Evolutionary conservation across 495 filamentous ascomycete genomes (phyloP).

Genomic region (Ascobolus immersus): DNA sequence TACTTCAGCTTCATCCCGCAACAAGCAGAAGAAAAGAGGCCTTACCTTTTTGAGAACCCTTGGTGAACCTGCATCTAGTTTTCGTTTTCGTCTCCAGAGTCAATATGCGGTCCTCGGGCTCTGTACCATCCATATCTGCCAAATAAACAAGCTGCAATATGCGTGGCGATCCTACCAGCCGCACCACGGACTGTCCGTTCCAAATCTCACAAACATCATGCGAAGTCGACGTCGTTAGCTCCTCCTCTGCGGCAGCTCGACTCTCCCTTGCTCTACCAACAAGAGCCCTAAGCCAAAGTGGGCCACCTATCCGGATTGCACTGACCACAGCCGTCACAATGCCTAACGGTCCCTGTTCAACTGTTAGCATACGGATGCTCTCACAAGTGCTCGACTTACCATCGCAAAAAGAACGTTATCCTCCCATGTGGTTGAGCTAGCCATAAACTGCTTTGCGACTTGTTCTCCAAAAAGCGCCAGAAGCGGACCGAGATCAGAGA

Average conservation of each 20-base stretch:
- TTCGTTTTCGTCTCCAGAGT: no score
- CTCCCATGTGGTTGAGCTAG: slow-evolving; percentile 22
- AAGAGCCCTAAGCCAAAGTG: slow-evolving; percentile 25
- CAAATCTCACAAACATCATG: slow-evolving; percentile 12
- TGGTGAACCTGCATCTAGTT: no score
- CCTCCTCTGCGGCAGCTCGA: slow-evolving; percentile 11
- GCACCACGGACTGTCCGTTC: slow-evolving; percentile 9
- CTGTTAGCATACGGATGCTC: no score
- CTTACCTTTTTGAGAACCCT: neutral
- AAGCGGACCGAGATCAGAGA: slow-evolving; percentile 9
- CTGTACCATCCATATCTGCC: neutral
- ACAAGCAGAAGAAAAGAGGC: no score
- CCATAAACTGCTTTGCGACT: slow-evolving; percentile 32
- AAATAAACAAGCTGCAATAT: slow-evolving; percentile 5
- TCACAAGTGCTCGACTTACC: no score
- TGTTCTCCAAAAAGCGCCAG: slow-evolving; percentile 21
- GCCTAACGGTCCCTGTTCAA: slow-evolving; percentile 27
- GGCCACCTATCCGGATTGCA: slow-evolving; percentile 28
- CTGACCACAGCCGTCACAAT: slow-evolving; percentile 29
- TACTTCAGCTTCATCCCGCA: no score
- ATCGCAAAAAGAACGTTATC: slow-evolving; percentile 31
- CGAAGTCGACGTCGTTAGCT: slow-evolving; percentile 15
- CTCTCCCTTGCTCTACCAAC: slow-evolving; percentile 22
- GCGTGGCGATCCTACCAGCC: slow-evolving; percentile 7
- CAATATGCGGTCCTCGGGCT: no score